Conservation (phyloP, 148 eudicot genomes). For the Rhododendron vialii region DNA sequence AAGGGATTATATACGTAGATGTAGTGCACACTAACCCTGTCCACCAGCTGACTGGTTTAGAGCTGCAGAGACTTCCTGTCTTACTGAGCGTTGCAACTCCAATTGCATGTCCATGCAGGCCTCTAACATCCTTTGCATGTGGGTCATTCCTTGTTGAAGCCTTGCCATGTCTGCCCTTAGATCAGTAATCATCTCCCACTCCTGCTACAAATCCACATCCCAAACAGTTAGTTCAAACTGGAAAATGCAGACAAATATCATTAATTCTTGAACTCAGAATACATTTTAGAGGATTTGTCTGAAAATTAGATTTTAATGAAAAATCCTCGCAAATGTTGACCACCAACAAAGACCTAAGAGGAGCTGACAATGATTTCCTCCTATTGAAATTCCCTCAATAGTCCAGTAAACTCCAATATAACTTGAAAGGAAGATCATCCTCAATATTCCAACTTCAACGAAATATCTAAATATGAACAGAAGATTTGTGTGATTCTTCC, state of each 20-base stretch:
- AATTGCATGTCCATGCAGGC: conserved; percentile 99
- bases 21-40: conserved; percentile 39
- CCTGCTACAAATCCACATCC: conserved; percentile 41
- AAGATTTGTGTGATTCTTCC: background rate
- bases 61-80: conserved; percentile 99
- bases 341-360: background rate
- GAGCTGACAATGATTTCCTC: background rate
- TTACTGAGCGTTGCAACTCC: conserved; percentile 93
- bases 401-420: background rate
- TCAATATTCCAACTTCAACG: background rate
- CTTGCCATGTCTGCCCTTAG: conserved; percentile 80
- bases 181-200: conserved; percentile 96
- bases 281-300: background rate
- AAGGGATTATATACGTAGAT: background rate
- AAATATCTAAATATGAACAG: background rate
- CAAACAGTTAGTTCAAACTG: conserved; percentile 6
- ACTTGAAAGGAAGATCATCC: background rate
- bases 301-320: background rate
- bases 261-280: background rate
- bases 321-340: background rate
- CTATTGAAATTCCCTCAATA: background rate
- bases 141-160: conserved; percentile 97
- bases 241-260: background rate
- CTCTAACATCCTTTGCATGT: conserved; percentile 98
- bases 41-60: conserved; percentile 66